These are phyloP conservation scores for Trametes sp. DNA, from an alignment of 1,284 basidiomycete species.

Conservation along the genomic window DNA sequence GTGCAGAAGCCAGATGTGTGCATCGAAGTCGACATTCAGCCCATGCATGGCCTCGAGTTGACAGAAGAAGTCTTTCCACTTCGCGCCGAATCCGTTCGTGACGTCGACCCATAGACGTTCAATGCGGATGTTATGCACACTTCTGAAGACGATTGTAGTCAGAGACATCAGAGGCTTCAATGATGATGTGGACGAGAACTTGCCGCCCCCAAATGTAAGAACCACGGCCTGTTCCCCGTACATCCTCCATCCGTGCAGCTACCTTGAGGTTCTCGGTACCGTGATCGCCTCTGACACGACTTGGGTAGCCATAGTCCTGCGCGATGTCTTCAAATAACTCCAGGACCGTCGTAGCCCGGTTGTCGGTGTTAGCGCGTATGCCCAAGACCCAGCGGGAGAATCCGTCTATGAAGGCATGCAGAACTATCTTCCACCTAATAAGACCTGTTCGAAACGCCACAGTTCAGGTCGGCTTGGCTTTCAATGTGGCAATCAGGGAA, in stretches of 20 bases:
- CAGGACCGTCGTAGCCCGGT: slow-evolving; percentile 31
- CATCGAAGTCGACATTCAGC: slow-evolving; percentile 25
- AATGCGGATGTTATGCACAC: slow-evolving; percentile 28
- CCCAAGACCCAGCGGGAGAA: slow-evolving; percentile 42
- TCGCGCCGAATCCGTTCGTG: slow-evolving; percentile 39
- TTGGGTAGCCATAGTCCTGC: slow-evolving; percentile 29
- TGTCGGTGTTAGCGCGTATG: slow-evolving; percentile 35
- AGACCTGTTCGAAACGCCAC: slow-evolving; percentile 24
- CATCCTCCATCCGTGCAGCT: slow-evolving; percentile 39
- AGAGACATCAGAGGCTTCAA: no score
- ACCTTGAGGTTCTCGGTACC: slow-evolving; percentile 40
- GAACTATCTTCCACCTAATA: slow-evolving; percentile 46
- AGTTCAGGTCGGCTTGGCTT: background rate
- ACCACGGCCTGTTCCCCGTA: slow-evolving; percentile 36
- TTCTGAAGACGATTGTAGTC: no score
- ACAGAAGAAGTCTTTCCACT: slow-evolving; percentile 46
- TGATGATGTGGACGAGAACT: background rate
- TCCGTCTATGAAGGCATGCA: slow-evolving; percentile 50
- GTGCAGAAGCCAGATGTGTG: slow-evolving; percentile 40
- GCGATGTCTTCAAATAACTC: slow-evolving; percentile 31
- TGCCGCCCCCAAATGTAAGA: slow-evolving; percentile 46
- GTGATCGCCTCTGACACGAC: slow-evolving; percentile 40
- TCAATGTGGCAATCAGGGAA: no score
- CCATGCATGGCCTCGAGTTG: slow-evolving; percentile 33
- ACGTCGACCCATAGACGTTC: slow-evolving; percentile 48